Evolutionary conservation across 2,329 filamentous ascomycete species (phyloP).

Genomic region (Talaromyces sp.): DNA sequence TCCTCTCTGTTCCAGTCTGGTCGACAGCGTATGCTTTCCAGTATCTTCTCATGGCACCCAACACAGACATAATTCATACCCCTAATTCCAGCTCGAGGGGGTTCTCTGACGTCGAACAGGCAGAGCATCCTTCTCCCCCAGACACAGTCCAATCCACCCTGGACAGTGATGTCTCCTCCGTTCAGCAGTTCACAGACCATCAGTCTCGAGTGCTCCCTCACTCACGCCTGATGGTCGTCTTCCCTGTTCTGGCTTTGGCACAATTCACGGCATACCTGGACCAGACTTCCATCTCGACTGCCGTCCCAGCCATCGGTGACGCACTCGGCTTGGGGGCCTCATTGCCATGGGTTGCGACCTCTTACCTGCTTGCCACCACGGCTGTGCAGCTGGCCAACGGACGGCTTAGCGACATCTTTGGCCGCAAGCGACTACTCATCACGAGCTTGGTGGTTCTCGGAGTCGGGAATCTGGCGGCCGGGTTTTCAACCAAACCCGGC

Average conservation of each 20-base stretch:
- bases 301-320: not conserved
- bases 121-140: not conserved
- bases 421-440: conserved; percentile 51
- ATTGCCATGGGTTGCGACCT: conserved; percentile 17
- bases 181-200: conserved; percentile 1
- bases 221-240: conserved; percentile 1
- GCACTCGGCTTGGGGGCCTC: conserved; percentile 4
- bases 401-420: conserved; percentile 51
- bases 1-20: not conserved
- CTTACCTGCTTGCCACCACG: conserved; percentile 31
- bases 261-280: conserved; percentile 10
- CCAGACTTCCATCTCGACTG: conserved; percentile 8
- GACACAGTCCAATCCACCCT: not conserved
- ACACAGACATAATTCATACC: not conserved
- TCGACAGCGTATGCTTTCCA: not conserved
- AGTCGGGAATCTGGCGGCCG: conserved; percentile 51
- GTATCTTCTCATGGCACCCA: not conserved
- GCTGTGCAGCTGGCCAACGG: conserved; percentile 56
- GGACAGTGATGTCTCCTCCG: not conserved
- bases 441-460: conserved; percentile 46
- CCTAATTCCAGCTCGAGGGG: not conserved
- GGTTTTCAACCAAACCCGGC: conserved; percentile 45
- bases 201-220: conserved; percentile 3
- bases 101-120: not conserved
- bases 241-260: conserved; percentile 6